Evolutionary conservation across 768 basidiomycete species (phyloP), one percentile per base, ranked within the genome.

Genomic region (Mycena leptocephala): DNA sequence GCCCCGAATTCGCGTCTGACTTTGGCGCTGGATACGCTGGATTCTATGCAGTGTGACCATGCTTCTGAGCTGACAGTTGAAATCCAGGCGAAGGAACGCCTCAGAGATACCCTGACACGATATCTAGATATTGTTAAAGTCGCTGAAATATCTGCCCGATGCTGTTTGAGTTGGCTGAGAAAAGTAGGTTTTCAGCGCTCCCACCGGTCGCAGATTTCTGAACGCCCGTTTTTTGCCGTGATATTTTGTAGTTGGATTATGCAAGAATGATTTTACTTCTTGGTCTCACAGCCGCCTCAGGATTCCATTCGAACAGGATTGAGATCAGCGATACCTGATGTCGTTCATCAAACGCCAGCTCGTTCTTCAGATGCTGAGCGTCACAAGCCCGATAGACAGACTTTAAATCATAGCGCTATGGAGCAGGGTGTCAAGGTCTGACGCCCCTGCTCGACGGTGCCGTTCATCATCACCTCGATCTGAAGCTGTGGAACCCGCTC

Each of bases 221-320:
- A n/a, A n/a, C n/a, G n/a, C n/a, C n/a, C n/a, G n/a, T n/a, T n/a
- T n/a, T n/a, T n/a, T n/a, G n/a, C n/a, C n/a, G n/a, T n/a, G n/a
- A n/a, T n/a, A n/a, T n/a, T n/a, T n/a, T n/a, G n/a, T n/a, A n/a
- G n/a, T n/a, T n/a, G n/a, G n/a, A n/a, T n/a, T n/a, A n/a, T n/a
- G n/a, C n/a, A n/a, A n/a, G n/a, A n/a, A n/a, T n/a, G n/a, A n/a
- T n/a, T n/a, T n/a, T n/a, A n/a, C n/a, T n/a, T n/a, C 82, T 53
- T 90, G 88, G 90, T 88, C 90, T 0, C 86, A 86, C 76, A 86
- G 85, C 46, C 87, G 84, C n/a, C 86, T 92, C 37, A 76, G 76
- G 24, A 83, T 91, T 8, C 80, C 87, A 1, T 82, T 28, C 24
- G 22, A 56, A 20, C 16, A 6, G 55, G 30, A 55, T 28, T 10